Evolutionary conservation across 1,139 yeast genomes (phyloP).

Genomic region (Sugiyamaella sp.): DNA sequence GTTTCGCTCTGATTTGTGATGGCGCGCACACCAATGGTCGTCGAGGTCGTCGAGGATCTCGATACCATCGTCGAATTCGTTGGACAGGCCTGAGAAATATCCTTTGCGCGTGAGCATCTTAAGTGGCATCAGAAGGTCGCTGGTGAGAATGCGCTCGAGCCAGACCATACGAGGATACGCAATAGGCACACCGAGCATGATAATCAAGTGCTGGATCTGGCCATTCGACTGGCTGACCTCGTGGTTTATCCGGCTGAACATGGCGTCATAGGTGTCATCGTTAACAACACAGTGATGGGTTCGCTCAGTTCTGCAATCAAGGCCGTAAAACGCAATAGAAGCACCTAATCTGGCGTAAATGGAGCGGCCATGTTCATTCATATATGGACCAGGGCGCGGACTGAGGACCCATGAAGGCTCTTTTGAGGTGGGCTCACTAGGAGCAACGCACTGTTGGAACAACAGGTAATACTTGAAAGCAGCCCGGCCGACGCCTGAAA

Average conservation of each 20-base stretch:
- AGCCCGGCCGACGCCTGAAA: slow-evolving; percentile 67
- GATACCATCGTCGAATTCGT: slow-evolving; percentile 88
- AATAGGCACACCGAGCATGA: slow-evolving; percentile 91
- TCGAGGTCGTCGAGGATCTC: slow-evolving; percentile 90
- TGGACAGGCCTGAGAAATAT: slow-evolving; percentile 60
- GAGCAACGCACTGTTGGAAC: slow-evolving; percentile 80
- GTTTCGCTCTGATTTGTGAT: slow-evolving; percentile 81
- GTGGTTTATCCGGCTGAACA: slow-evolving; percentile 60
- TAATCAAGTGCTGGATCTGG: slow-evolving; percentile 70
- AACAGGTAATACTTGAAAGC: slow-evolving; percentile 88
- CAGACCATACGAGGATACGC: slow-evolving; percentile 92
- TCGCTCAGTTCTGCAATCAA: slow-evolving; percentile 94
- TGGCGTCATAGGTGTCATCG: slow-evolving; percentile 55
- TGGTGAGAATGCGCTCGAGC: slow-evolving; percentile 72
- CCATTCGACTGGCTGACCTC: slow-evolving; percentile 57
- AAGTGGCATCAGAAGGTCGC: slow-evolving; percentile 60
- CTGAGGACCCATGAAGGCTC: slow-evolving; percentile 44
- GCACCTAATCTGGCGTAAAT: slow-evolving; percentile 73
- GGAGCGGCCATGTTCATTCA: slow-evolving; percentile 65
- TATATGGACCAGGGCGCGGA: slow-evolving; percentile 61
- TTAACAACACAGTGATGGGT: slow-evolving; percentile 61
- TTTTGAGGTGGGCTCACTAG: slow-evolving; percentile 45
- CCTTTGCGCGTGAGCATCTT: slow-evolving; percentile 71
- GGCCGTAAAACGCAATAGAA: slow-evolving; percentile 68
- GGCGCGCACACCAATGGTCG: slow-evolving; percentile 94